phyloP scores from a whole-genome alignment of 768 basidiomycete species.

The Leccinellum albellum region DNA sequence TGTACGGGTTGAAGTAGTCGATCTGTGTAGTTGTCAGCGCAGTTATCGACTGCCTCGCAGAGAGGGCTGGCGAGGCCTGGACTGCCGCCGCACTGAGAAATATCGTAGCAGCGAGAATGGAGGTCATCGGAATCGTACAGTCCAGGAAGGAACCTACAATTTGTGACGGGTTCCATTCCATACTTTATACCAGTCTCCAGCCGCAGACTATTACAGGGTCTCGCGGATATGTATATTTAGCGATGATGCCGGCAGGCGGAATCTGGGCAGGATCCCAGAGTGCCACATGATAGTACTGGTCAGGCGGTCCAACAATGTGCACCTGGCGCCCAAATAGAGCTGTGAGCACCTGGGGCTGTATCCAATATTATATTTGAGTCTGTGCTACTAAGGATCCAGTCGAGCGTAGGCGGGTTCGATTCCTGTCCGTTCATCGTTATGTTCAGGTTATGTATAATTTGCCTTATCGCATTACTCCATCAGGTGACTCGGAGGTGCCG shows the following conservation, averaged over 20 bases:
- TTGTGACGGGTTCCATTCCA: neutral
- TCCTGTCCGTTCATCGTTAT: too few relatives aligned
- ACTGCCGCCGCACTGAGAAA: slow-evolving; percentile 15
- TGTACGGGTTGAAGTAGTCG: slow-evolving; percentile 43
- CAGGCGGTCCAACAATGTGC: neutral
- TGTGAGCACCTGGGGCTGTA: neutral
- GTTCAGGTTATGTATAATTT: too few relatives aligned
- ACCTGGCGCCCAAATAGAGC: neutral
- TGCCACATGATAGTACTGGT: neutral
- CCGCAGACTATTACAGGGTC: neutral
- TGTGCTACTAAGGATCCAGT: neutral
- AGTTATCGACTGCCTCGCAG: slow-evolving; percentile 36
- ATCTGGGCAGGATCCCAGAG: neutral
- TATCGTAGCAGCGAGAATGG: slow-evolving; percentile 10
- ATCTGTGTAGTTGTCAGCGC: slow-evolving; percentile 41
- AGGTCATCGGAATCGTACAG: slow-evolving; percentile 11
- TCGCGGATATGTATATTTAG: neutral
- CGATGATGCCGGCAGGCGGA: neutral
- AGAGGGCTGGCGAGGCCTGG: slow-evolving; percentile 25
- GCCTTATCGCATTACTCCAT: too few relatives aligned
- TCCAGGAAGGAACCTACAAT: neutral
- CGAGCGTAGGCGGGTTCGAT: too few relatives aligned
- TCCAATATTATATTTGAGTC: neutral
- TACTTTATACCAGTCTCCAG: neutral
- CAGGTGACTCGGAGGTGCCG: neutral